A percentile compares a stretch with the other conserved stretches of the same genome.
These are phyloP conservation scores for Macrophomina tecta DNA, from an alignment of 2,329 filamentous ascomycete genomes.

Conservation along the genomic window DNA sequence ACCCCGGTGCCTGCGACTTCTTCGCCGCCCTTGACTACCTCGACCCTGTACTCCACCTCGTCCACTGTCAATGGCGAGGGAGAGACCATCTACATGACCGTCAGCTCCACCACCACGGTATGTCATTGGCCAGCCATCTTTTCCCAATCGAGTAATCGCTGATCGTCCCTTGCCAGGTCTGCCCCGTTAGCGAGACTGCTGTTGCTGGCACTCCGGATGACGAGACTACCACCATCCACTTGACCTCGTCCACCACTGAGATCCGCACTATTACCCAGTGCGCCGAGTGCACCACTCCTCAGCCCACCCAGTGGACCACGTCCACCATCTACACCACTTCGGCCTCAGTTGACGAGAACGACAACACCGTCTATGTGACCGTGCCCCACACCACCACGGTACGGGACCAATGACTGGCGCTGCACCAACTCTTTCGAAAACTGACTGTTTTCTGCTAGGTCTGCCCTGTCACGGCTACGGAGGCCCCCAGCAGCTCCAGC, in stretches of 20 bases:
- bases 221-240: constrained; percentile 14
- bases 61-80: constrained; percentile 6
- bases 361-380: constrained; percentile 12
- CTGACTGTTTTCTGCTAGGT: constrained; percentile 8
- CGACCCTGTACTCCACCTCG: constrained; percentile 6
- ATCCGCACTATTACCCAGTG: neutral
- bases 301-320: constrained; percentile 21
- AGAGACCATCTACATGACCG: neutral
- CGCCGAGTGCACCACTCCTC: constrained; percentile 1
- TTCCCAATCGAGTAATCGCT: neutral
- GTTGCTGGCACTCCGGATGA: constrained; percentile 1
- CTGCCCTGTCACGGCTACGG: constrained; percentile 27
- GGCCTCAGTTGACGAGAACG: constrained; percentile 14
- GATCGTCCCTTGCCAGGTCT: constrained; percentile 8
- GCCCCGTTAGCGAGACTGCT: constrained; percentile 11
- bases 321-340: constrained; percentile 27
- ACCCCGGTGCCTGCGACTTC: constrained; percentile 16
- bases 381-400: constrained; percentile 26
- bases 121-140: neutral
- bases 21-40: constrained; percentile 13
- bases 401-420: neutral
- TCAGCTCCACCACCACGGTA: constrained; percentile 10
- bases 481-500: neutral
- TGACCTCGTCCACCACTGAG: constrained; percentile 19
- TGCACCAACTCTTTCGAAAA: neutral